Conservation (phyloP, 2,329 filamentous ascomycete genomes). For the Aschersonia sp. region DNA sequence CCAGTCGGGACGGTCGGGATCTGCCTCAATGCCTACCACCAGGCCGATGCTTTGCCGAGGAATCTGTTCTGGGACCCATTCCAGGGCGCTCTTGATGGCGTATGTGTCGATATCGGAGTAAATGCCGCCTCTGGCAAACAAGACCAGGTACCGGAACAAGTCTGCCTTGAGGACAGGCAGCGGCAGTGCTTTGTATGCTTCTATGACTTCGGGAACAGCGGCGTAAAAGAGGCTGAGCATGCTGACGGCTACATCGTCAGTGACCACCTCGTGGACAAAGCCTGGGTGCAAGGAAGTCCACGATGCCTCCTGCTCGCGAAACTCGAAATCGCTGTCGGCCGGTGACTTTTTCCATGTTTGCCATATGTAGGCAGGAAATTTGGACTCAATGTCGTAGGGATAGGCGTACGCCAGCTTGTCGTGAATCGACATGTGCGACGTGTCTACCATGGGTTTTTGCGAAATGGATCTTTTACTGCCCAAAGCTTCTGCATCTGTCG, state of each 20-base stretch:
- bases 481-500: constrained; percentile 6
- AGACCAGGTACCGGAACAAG: constrained; percentile 62
- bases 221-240: constrained; percentile 79
- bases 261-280: constrained; percentile 94
- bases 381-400: constrained; percentile 75
- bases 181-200: constrained; percentile 61
- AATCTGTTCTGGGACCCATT: constrained; percentile 75
- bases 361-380: constrained; percentile 97
- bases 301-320: constrained; percentile 73
- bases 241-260: constrained; percentile 73
- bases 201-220: constrained; percentile 61
- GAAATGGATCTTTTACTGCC: constrained; percentile 1
- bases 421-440: constrained; percentile 56
- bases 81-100: constrained; percentile 66
- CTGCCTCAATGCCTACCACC: constrained; percentile 89
- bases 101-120: constrained; percentile 91
- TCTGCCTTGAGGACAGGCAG: constrained; percentile 66
- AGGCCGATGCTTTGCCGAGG: constrained; percentile 68
- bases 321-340: constrained; percentile 60
- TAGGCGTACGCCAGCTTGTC: constrained; percentile 87
- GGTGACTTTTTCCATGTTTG: constrained; percentile 95
- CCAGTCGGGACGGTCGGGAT: constrained; percentile 89
- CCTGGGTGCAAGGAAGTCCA: constrained; percentile 80
- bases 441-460: constrained; percentile 47
- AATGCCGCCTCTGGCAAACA: constrained; percentile 45